Evolutionary conservation across 208 protist species (phyloP).

Genomic region (Acanthamoeba triangularis): DNA sequence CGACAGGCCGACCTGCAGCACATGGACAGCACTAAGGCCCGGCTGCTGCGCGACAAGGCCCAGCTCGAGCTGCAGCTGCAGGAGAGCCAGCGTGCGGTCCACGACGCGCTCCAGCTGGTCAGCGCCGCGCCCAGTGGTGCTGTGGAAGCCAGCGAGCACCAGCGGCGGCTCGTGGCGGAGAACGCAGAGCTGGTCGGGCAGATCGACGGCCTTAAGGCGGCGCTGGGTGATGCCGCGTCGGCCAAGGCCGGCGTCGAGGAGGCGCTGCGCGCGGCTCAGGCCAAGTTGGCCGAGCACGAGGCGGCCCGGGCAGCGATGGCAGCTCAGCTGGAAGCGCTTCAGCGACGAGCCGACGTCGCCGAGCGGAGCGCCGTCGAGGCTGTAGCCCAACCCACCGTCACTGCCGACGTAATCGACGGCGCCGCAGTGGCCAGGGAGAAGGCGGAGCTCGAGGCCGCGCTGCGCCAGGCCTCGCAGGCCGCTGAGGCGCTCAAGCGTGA

Average conservation of each 20-base stretch:
- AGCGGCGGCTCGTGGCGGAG: background rate
- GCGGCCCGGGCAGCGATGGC: background rate
- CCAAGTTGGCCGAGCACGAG: background rate
- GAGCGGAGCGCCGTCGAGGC: background rate
- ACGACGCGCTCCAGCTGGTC: background rate
- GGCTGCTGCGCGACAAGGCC: background rate
- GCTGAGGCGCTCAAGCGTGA: conserved; percentile 25
- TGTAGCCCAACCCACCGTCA: no score
- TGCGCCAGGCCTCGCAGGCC: background rate
- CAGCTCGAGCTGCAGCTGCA: background rate
- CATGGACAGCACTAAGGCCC: background rate
- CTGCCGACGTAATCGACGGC: no score
- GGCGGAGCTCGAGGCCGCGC: background rate
- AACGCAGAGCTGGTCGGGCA: background rate
- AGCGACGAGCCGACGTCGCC: background rate
- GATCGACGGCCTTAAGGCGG: background rate
- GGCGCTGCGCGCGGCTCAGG: background rate
- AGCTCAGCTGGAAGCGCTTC: conserved; percentile 11
- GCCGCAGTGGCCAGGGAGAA: background rate
- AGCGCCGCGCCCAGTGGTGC: background rate
- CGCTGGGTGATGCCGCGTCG: background rate
- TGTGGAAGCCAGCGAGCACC: background rate
- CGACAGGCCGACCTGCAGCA: background rate
- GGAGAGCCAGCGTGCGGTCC: background rate
- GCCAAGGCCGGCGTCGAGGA: background rate